Percentiles rank a stretch among this genome's conserved stretches.
These are phyloP conservation scores for Verticillium nubilum DNA, from an alignment of 2,329 filamentous ascomycete species.

Conservation along the genomic window DNA sequence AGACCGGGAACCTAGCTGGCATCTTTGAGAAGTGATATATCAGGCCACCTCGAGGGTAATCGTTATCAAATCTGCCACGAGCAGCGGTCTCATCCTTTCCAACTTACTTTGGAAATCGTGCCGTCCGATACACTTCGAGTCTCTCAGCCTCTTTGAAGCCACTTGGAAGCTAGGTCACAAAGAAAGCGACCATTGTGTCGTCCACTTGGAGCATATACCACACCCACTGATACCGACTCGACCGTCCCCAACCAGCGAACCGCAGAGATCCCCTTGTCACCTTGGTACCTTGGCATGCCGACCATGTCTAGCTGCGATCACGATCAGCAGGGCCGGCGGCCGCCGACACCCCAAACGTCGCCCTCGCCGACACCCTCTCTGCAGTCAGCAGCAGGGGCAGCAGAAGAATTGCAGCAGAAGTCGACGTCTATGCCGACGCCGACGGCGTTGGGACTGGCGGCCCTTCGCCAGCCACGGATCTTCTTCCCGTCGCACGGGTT, in stretches of 20 bases:
- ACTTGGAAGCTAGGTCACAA: no score
- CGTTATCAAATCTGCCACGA: background rate
- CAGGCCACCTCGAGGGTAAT: background rate
- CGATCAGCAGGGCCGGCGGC: background rate
- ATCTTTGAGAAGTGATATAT: background rate
- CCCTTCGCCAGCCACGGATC: background rate
- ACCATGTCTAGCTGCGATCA: background rate
- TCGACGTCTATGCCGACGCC: no score
- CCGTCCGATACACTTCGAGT: background rate
- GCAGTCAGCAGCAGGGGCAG: background rate
- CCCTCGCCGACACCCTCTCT: background rate
- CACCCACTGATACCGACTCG: background rate
- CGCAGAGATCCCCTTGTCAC: background rate
- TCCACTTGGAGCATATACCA: background rate
- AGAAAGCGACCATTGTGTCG: background rate
- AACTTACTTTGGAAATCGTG: background rate
- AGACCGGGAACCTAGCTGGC: background rate
- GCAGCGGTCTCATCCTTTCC: background rate
- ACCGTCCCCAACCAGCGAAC: background rate
- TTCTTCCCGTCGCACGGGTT: constrained; percentile 36
- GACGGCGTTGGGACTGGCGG: background rate
- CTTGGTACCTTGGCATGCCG: background rate
- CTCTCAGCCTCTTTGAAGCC: no score
- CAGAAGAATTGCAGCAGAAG: background rate
- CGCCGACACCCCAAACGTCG: background rate